Conservation (phyloP, 2,329 filamentous ascomycete species). For the Colletotrichum tanaceti region DNA sequence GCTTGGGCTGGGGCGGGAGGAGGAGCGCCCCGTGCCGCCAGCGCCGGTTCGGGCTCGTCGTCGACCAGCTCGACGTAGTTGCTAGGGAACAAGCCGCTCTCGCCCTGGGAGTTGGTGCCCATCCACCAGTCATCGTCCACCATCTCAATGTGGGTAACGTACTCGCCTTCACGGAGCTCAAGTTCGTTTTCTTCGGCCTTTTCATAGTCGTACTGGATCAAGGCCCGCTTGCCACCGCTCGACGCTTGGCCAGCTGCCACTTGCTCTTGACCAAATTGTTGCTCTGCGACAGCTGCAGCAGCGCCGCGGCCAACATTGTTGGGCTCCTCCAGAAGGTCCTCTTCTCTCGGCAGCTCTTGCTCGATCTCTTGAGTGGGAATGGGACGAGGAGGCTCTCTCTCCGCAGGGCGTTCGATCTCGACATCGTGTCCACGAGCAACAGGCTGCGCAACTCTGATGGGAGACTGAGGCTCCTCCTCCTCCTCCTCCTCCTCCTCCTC, state of each 20-base stretch:
- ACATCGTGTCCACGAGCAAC: conserved; percentile 73
- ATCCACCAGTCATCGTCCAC: conserved; percentile 99
- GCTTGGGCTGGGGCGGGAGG: conserved; percentile 49
- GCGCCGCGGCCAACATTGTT: conserved; percentile 70
- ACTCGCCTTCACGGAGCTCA: conserved; percentile 87
- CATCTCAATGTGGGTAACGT: conserved; percentile 93
- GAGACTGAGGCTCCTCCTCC: conserved; percentile 72
- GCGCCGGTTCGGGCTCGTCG: conserved; percentile 60
- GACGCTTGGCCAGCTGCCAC: conserved; percentile 49
- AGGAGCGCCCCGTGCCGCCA: conserved; percentile 52
- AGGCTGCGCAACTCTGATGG: conserved; percentile 87
- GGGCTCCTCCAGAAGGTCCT: conserved; percentile 70
- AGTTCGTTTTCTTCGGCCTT: conserved; percentile 98
- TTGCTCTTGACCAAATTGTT: conserved; percentile 55
- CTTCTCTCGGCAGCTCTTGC: conserved; percentile 70
- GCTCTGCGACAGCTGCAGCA: conserved; percentile 65
- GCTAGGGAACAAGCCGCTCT: conserved; percentile 92
- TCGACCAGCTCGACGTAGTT: conserved; percentile 94
- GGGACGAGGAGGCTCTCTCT: conserved; percentile 65
- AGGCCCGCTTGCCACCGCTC: conserved; percentile 73
- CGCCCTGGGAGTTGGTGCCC: conserved; percentile 86
- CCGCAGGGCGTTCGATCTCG: conserved; percentile 61
- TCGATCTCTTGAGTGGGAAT: conserved; percentile 74
- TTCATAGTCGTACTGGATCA: conserved; percentile 95
- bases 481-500: conserved; percentile 69